Base-by-base conservation (phyloP, 345 rosid genomes). In the Dipteronia sinensis region DNA sequence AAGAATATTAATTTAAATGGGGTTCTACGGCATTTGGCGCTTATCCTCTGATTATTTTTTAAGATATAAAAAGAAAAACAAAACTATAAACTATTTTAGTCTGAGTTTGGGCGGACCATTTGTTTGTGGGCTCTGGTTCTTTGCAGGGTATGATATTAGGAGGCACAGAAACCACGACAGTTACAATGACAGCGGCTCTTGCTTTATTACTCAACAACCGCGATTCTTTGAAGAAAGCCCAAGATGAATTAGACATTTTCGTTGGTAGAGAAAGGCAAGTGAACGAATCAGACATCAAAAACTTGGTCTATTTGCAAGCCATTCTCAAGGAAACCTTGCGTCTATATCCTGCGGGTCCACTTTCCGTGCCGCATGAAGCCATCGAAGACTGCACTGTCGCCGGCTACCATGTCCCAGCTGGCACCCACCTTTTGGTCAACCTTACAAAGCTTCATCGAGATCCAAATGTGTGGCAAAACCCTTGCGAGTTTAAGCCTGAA, bases 281-380 rank as follows among this genome's bases (percentile, higher is more conserved):
- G 0, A 62, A 77, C 1, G 80, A 80, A 38, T 83, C 83, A 10
- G 89, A 89, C 79, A 61, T 81, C 2, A 59, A 67, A 7, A 88
- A 71, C 63, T 56, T 90, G 4, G 63, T 64, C 13, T 82, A 86
- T 68, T 72, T 89, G 4, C 73, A 79, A 51, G 90, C 92, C 6
- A 56, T 85, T 8, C 40, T 86, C 17, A 88, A 88, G 83, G 91
- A 88, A 83, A 82, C 87, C 13, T 1, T 87, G 49, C 84, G 90
- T 25, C 69, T 87, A 25, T 82, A 81, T 66, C 87, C 90, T 0
- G 77, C 88, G 0, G 79, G 17, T 0, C 87, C 90, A 11, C 51
- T 89, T 2, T 65, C 79, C 0, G 25, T 81, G 20, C 85, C 86
- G 0, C 90, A 83, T 23, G 83, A 86, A 64, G 71, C 90, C 9